phyloP scores from a whole-genome alignment of 345 rosid species.

The Odontarrhena argentea region DNA sequence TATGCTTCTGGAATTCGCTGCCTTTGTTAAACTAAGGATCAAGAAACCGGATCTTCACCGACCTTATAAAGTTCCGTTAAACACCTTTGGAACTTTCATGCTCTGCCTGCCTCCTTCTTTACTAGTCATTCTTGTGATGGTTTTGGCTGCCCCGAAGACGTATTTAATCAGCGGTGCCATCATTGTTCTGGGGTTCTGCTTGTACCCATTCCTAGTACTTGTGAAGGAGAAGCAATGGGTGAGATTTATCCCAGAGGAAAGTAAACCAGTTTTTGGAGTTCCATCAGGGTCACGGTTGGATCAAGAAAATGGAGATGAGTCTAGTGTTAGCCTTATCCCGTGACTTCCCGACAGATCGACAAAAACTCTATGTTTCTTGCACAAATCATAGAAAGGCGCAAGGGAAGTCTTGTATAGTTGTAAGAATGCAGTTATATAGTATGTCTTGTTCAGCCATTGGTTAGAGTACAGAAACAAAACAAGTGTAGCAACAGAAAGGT shows the following conservation, averaged over 20 bases:
- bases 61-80: constrained; percentile 73
- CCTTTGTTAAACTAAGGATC: constrained; percentile 72
- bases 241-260: constrained; percentile 43
- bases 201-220: constrained; percentile 55
- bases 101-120: constrained; percentile 74
- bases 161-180: constrained; percentile 63
- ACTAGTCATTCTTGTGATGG: constrained; percentile 81
- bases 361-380: constrained; percentile 19
- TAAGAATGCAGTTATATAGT: constrained; percentile 10
- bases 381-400: background rate
- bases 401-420: constrained; percentile 27
- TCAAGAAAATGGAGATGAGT: constrained; percentile 57
- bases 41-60: constrained; percentile 75
- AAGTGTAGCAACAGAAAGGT: constrained; percentile 21
- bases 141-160: constrained; percentile 66
- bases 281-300: constrained; percentile 28
- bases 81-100: constrained; percentile 62
- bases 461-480: constrained; percentile 19
- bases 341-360: constrained; percentile 18
- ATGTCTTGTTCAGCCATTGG: constrained; percentile 25
- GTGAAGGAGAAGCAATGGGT: constrained; percentile 62
- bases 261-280: constrained; percentile 22
- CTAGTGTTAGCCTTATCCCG: constrained; percentile 53
- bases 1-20: constrained; percentile 90
- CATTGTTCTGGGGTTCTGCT: constrained; percentile 55